Evolutionary conservation across 495 filamentous ascomycete species (phyloP).

Genomic region (Lophium mytilinum): DNA sequence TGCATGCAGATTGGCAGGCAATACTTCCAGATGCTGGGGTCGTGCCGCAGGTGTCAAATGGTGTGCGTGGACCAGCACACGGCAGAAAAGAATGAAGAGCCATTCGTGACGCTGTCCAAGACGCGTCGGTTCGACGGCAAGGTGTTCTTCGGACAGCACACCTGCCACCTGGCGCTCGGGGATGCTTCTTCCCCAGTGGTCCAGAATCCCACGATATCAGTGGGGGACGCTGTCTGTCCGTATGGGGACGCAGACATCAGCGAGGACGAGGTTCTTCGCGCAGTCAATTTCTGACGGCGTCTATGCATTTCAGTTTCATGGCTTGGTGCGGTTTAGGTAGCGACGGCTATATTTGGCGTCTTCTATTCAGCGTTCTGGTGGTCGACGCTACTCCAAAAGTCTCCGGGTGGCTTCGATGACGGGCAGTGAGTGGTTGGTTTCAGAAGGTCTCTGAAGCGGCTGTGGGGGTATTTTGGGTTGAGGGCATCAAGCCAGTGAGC

Average conservation of each 20-base stretch:
- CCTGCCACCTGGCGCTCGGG: conserved; percentile 35
- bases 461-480: neutral
- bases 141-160: conserved; percentile 79
- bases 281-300: conserved; percentile 16
- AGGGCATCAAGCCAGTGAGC: conserved; percentile 3
- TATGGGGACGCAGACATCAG: conserved; percentile 20
- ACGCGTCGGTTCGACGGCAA: conserved; percentile 73
- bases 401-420: conserved; percentile 18
- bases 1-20: conserved; percentile 43
- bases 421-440: conserved; percentile 10
- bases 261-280: conserved; percentile 4
- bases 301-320: conserved; percentile 15
- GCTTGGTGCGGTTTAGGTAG: neutral
- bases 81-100: conserved; percentile 69
- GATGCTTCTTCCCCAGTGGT: conserved; percentile 8
- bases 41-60: conserved; percentile 89
- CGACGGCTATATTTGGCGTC: neutral
- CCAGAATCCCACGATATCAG: conserved; percentile 46
- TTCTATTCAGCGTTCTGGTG: neutral
- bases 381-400: conserved; percentile 4
- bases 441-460: neutral
- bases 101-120: conserved; percentile 79
- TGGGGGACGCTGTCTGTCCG: conserved; percentile 47
- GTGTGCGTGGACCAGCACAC: conserved; percentile 85
- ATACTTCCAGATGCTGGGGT: conserved; percentile 62